phyloP scores from a whole-genome alignment of 1,139 yeast species.

The Hanseniaspora uvarum region DNA sequence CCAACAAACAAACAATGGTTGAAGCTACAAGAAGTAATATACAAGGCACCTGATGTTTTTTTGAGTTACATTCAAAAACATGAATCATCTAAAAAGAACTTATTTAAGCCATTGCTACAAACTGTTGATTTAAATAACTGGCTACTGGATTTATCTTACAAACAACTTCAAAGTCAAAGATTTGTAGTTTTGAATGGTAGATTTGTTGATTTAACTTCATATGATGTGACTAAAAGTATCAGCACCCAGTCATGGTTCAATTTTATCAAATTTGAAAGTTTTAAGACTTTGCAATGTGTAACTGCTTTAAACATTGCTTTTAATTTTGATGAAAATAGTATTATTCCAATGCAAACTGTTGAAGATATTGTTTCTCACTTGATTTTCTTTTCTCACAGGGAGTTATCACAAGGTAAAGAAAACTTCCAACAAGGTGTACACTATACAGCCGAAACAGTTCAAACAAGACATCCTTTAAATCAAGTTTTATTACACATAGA shows the following conservation, averaged over 20 bases:
- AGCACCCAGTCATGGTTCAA: slow-evolving; percentile 37
- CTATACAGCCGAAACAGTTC: slow-evolving; percentile 25
- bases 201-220: slow-evolving; percentile 24
- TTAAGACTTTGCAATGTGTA: slow-evolving; percentile 42
- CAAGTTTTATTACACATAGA: slow-evolving; percentile 29
- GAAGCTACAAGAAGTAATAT: slow-evolving; percentile 17
- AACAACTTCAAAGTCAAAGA: slow-evolving; percentile 19
- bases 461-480: slow-evolving; percentile 36
- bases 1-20: slow-evolving; percentile 22
- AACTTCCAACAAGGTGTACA: slow-evolving; percentile 32
- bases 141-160: slow-evolving; percentile 25
- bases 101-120: not conserved
- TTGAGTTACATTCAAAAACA: not conserved
- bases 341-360: slow-evolving; percentile 30
- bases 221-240: slow-evolving; percentile 24
- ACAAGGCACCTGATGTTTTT: not conserved
- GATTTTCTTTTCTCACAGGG: slow-evolving; percentile 33
- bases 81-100: not conserved
- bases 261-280: slow-evolving; percentile 44
- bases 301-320: slow-evolving; percentile 26
- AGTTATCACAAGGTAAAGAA: slow-evolving; percentile 34
- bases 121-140: slow-evolving; percentile 19
- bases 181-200: slow-evolving; percentile 29
- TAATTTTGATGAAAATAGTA: slow-evolving; percentile 20
- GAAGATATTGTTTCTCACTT: slow-evolving; percentile 37